Percentiles rank a stretch among this genome's conserved stretches.
phyloP scores from a whole-genome alignment of 805 yeast species.

The Cyberlindnera mrakii region DNA sequence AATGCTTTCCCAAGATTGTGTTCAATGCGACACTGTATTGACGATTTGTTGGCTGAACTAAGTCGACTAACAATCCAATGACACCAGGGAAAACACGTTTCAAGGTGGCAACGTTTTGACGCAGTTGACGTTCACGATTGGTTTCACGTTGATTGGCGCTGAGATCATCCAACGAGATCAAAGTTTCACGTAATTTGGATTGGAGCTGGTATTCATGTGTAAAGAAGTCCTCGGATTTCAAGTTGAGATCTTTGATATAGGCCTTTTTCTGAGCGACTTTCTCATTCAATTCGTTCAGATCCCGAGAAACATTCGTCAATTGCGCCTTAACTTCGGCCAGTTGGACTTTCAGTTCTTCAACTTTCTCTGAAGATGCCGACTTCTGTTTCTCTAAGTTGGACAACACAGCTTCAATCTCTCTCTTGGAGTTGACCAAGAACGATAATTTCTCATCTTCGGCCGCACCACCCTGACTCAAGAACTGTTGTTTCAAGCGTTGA shows the following conservation, averaged over 20 bases:
- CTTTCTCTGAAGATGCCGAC: slow-evolving; percentile 29
- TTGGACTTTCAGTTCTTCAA: slow-evolving; percentile 29
- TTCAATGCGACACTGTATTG: slow-evolving; percentile 70
- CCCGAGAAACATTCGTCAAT: slow-evolving; percentile 16
- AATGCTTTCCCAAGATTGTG: slow-evolving; percentile 69
- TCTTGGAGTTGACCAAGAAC: slow-evolving; percentile 36
- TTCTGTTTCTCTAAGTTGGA: slow-evolving; percentile 31
- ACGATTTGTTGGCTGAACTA: slow-evolving; percentile 70
- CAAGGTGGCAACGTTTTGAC: slow-evolving; percentile 68
- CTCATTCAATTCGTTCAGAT: slow-evolving; percentile 27
- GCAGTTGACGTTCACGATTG: slow-evolving; percentile 55
- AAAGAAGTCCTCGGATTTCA: slow-evolving; percentile 31
- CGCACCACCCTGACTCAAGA: slow-evolving; percentile 51
- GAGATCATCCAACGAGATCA: slow-evolving; percentile 60
- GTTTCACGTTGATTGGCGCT: slow-evolving; percentile 75
- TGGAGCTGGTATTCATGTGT: slow-evolving; percentile 56
- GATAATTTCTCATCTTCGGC: slow-evolving; percentile 46
- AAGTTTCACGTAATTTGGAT: slow-evolving; percentile 52
- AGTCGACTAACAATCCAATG: slow-evolving; percentile 71
- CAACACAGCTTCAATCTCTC: slow-evolving; percentile 34
- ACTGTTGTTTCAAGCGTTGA: slow-evolving; percentile 48
- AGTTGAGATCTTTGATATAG: slow-evolving; percentile 34
- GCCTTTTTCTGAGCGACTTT: slow-evolving; percentile 33
- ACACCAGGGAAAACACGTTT: slow-evolving; percentile 81
- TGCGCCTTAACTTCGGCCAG: slow-evolving; percentile 25